phyloP scores from a whole-genome alignment of 352 stramenopile species.

The Pythium scleroteichum region DNA sequence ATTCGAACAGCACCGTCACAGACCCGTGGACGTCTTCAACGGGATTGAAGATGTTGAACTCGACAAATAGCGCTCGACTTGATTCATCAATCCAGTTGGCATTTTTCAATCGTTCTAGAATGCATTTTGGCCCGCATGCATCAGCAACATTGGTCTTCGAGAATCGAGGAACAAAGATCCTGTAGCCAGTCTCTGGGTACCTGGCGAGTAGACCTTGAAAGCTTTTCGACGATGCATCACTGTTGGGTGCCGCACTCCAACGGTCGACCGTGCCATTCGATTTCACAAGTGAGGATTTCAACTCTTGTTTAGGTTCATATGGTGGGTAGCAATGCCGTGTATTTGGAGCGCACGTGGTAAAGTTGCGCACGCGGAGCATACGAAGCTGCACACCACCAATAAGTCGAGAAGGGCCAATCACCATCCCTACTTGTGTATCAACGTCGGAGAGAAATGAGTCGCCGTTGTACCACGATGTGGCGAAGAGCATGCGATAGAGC shows the following conservation, averaged over 20 bases:
- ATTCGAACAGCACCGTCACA: conserved; percentile 59
- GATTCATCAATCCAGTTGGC: conserved; percentile 53
- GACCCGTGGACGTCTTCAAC: conserved; percentile 48
- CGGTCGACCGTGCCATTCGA: conserved; percentile 30
- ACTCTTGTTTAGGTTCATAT: conserved; percentile 33
- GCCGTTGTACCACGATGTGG: conserved; percentile 58
- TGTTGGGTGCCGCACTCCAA: conserved; percentile 30
- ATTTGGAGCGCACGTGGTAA: conserved; percentile 15
- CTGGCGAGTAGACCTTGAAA: conserved; percentile 37
- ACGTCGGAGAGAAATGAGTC: conserved; percentile 48
- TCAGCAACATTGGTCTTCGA: background rate
- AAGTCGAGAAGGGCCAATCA: conserved; percentile 50
- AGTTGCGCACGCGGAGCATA: conserved; percentile 43
- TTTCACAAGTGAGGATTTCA: conserved; percentile 18
- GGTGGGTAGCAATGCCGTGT: conserved; percentile 35
- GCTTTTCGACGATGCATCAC: conserved; percentile 8
- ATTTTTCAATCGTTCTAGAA: conserved; percentile 37
- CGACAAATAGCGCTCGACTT: conserved; percentile 47
- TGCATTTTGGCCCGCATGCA: conserved; percentile 39
- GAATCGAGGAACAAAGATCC: conserved; percentile 24
- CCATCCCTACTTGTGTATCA: conserved; percentile 50
- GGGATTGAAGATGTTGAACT: conserved; percentile 72
- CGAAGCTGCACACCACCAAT: conserved; percentile 60
- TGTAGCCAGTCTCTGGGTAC: conserved; percentile 38
- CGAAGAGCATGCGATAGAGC: conserved; percentile 46